Evolutionary conservation across 768 basidiomycete genomes (phyloP).

Genomic region (Termitomyces sp.): DNA sequence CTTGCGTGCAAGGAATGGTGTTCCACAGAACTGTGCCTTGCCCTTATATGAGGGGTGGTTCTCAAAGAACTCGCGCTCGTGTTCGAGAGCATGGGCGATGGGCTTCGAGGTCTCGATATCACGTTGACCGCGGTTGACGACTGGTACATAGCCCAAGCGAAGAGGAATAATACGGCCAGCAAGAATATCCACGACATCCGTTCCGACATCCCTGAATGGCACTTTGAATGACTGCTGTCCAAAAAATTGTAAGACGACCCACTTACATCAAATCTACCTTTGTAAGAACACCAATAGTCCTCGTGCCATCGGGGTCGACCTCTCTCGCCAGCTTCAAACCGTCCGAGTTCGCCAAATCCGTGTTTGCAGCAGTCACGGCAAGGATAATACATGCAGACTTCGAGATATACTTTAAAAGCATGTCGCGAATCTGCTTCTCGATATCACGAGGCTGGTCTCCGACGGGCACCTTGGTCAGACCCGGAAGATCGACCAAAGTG

Average conservation of each 20-base stretch:
- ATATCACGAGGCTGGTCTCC: slow-evolving; percentile 97
- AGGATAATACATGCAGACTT: slow-evolving; percentile 96
- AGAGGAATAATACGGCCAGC: slow-evolving; percentile 96
- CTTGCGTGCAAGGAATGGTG: slow-evolving; percentile 93
- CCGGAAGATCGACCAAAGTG: slow-evolving; percentile 96
- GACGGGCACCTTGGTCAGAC: slow-evolving; percentile 92
- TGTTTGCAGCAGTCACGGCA: slow-evolving; percentile 94
- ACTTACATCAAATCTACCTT: slow-evolving; percentile 97
- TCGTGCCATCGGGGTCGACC: slow-evolving; percentile 93
- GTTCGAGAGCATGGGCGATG: slow-evolving; percentile 82
- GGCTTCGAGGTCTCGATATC: slow-evolving; percentile 91
- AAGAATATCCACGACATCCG: slow-evolving; percentile 98
- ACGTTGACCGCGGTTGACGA: slow-evolving; percentile 96
- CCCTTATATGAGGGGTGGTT: slow-evolving; percentile 89
- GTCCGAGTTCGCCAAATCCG: slow-evolving; percentile 98
- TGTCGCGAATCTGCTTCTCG: slow-evolving; percentile 95
- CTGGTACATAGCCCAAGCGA: slow-evolving; percentile 95
- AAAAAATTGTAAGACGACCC: neutral
- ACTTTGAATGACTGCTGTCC: neutral
- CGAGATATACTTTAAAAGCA: slow-evolving; percentile 93
- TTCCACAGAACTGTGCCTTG: slow-evolving; percentile 96
- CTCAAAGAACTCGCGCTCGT: slow-evolving; percentile 93
- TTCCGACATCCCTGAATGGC: slow-evolving; percentile 86
- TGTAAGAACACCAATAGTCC: slow-evolving; percentile 97
- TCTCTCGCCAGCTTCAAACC: slow-evolving; percentile 95